These are phyloP conservation scores for Zea luxurians DNA, from an alignment of 176 grass and related monocot genomes.

Conservation along the genomic window DNA sequence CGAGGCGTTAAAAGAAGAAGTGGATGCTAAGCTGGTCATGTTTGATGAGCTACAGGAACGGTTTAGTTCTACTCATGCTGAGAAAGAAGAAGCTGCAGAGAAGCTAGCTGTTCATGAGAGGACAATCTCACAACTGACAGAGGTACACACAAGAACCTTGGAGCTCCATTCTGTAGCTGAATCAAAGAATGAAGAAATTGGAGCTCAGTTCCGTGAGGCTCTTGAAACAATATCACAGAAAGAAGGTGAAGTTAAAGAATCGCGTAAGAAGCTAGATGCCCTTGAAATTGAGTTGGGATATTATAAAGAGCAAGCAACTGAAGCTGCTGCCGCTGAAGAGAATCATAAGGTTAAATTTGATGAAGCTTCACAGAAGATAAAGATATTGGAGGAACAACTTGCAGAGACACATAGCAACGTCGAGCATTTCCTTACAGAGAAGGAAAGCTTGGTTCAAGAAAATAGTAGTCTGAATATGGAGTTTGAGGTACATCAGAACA, in stretches of 20 bases:
- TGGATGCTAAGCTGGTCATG: conserved; percentile 49
- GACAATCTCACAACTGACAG: conserved; percentile 53
- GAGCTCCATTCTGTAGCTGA: conserved; percentile 56
- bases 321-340: conserved; percentile 55
- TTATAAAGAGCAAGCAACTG: conserved; percentile 68
- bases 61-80: conserved; percentile 48
- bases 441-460: conserved; percentile 55
- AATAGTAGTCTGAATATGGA: conserved; percentile 65
- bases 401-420: conserved; percentile 47
- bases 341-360: conserved; percentile 49
- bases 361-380: conserved; percentile 45
- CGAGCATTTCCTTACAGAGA: conserved; percentile 51
- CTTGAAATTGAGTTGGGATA: conserved; percentile 72
- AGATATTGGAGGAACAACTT: conserved; percentile 51
- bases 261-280: conserved; percentile 69
- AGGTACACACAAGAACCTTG: conserved; percentile 53
- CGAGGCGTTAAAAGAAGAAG: conserved; percentile 45
- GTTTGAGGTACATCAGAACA: conserved; percentile 55
- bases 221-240: conserved; percentile 47
- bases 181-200: conserved; percentile 50
- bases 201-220: conserved; percentile 51
- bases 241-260: conserved; percentile 67
- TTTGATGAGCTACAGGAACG: conserved; percentile 59
- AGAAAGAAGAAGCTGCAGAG: conserved; percentile 52
- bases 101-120: conserved; percentile 52